phyloP scores from a whole-genome alignment of 2,329 filamentous ascomycete genomes.

The Sordariomycetes sp. region DNA sequence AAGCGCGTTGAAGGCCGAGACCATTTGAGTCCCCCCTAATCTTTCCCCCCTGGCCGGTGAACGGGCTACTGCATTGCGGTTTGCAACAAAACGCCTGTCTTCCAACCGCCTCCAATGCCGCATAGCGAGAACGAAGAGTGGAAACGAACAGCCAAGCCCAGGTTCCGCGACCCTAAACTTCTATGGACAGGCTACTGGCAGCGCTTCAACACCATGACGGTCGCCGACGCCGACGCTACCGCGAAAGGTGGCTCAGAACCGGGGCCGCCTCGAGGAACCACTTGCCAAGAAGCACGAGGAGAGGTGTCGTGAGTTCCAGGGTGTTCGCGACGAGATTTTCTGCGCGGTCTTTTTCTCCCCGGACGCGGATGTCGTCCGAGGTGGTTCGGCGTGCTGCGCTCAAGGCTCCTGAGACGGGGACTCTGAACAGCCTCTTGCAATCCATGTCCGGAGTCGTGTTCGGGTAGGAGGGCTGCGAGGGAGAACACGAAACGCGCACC shows the following conservation, averaged over 20 bases:
- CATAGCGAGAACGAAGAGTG: conserved; percentile 4
- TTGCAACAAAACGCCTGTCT: conserved; percentile 1
- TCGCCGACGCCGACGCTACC: conserved; percentile 6
- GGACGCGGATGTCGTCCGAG: neutral
- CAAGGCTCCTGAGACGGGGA: conserved; percentile 6
- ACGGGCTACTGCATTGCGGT: too few relatives aligned
- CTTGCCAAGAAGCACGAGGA: conserved; percentile 3
- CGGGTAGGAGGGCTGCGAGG: neutral
- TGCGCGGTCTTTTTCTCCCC: neutral
- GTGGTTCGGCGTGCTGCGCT: conserved; percentile 1
- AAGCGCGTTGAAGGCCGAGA: too few relatives aligned
- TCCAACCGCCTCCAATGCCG: conserved; percentile 1
- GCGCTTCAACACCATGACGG: conserved; percentile 6
- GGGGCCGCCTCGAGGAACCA: conserved; percentile 5
- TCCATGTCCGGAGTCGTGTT: conserved; percentile 1
- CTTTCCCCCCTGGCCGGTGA: too few relatives aligned
- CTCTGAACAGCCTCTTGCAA: conserved; percentile 7
- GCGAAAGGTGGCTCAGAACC: conserved; percentile 4
- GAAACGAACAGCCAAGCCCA: conserved; percentile 2
- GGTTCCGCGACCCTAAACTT: conserved; percentile 2
- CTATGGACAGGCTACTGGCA: conserved; percentile 6
- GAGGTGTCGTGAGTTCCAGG: conserved; percentile 3
- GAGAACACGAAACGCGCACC: too few relatives aligned
- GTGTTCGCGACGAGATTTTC: neutral
- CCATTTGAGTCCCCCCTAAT: too few relatives aligned